Evolutionary conservation across 2,329 filamentous ascomycete genomes (phyloP).

Genomic region (Metarhizium rileyi): DNA sequence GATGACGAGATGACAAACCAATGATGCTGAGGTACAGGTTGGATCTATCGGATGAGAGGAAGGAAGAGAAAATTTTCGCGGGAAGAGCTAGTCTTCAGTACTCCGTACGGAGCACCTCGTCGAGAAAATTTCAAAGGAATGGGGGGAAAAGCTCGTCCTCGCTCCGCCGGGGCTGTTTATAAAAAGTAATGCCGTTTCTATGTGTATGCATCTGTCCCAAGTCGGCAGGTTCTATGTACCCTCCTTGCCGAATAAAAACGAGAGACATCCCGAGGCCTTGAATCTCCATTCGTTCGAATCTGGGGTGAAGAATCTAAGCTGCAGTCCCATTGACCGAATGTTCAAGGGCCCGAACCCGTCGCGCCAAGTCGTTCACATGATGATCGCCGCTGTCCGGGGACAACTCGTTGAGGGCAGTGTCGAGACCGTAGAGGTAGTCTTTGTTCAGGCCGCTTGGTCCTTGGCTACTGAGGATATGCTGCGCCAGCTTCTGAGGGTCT

Average conservation of each 20-base stretch:
- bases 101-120: too few species aligned
- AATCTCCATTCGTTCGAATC: neutral
- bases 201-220: conserved; percentile 1
- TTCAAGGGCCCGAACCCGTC: conserved; percentile 54
- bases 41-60: neutral
- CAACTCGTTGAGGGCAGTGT: conserved; percentile 62
- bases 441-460: conserved; percentile 84
- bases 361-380: conserved; percentile 76
- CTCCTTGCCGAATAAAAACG: neutral
- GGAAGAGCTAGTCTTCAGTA: neutral
- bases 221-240: neutral
- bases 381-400: conserved; percentile 69
- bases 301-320: neutral
- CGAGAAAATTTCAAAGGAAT: neutral
- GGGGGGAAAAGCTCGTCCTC: neutral
- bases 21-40: conserved; percentile 5
- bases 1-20: conserved; percentile 9
- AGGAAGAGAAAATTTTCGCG: neutral
- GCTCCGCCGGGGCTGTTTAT: neutral
- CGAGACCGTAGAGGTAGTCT: conserved; percentile 79
- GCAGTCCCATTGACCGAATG: conserved; percentile 6
- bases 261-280: neutral
- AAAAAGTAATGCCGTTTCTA: neutral
- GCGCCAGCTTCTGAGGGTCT: conserved; percentile 65
- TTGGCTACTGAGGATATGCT: conserved; percentile 65